Evolutionary conservation across 768 basidiomycete genomes (phyloP).

Genomic region (Russula compacta): DNA sequence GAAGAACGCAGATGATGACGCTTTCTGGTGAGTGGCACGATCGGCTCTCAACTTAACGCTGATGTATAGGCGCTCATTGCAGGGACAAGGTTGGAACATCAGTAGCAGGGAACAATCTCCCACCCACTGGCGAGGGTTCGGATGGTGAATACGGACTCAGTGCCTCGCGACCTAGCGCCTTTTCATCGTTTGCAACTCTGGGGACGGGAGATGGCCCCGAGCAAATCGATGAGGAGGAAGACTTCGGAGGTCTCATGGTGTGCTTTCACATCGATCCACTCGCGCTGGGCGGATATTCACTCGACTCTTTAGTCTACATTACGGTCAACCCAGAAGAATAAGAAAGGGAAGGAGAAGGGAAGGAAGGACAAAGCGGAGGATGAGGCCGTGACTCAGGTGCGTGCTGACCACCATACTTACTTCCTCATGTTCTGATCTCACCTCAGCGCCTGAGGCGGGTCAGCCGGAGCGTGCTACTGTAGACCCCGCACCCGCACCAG

Average conservation of each 20-base stretch:
- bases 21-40: conserved; percentile 52
- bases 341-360: conserved; percentile 39
- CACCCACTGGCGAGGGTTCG: conserved; percentile 26
- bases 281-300: not conserved
- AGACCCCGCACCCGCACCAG: conserved; percentile 18
- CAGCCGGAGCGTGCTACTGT: conserved; percentile 20
- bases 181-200: conserved; percentile 45
- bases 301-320: conserved; percentile 43
- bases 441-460: not conserved
- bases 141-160: conserved; percentile 35
- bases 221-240: conserved; percentile 41
- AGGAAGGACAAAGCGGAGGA: conserved; percentile 39
- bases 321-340: conserved; percentile 43
- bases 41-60: not conserved
- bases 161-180: conserved; percentile 28
- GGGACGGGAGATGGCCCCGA: conserved; percentile 36
- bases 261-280: conserved; percentile 18
- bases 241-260: conserved; percentile 74
- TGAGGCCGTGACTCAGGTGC: conserved; percentile 26
- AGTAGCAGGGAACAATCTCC: conserved; percentile 34
- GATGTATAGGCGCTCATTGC: conserved; percentile 17
- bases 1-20: conserved; percentile 75
- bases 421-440: not conserved
- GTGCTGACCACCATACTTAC: not conserved
- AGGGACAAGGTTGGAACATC: conserved; percentile 63